Percentiles rank a stretch among this genome's conserved stretches.
Evolutionary conservation across 2,329 filamentous ascomycete species (phyloP).

Genomic region (Graphilbum ipis-grandicollis): DNA sequence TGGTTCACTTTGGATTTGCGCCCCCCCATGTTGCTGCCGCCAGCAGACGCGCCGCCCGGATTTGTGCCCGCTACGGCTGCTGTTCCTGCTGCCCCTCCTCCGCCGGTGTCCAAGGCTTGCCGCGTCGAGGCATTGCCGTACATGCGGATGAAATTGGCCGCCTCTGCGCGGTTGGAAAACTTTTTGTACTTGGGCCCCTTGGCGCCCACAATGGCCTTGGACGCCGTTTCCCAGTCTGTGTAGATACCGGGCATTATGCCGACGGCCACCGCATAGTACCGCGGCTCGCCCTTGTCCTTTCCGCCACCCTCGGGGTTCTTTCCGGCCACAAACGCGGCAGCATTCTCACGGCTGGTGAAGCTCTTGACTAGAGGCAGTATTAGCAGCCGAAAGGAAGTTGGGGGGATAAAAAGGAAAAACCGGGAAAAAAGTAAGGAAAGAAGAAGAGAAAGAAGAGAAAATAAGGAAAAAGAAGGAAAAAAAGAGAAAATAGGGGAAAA

Average conservation of each 20-base stretch:
- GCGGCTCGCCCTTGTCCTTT: slow-evolving; percentile 20
- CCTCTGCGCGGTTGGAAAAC: slow-evolving; percentile 52
- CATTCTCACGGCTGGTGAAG: slow-evolving; percentile 56
- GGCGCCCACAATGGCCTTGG: slow-evolving; percentile 56
- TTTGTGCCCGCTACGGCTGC: too few relatives aligned
- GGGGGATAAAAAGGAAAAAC: too few relatives aligned
- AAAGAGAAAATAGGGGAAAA: not conserved
- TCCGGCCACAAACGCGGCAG: slow-evolving; percentile 59
- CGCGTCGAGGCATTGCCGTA: slow-evolving; percentile 26
- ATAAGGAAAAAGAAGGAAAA: not conserved
- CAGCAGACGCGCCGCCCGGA: too few relatives aligned
- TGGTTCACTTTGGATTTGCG: not conserved
- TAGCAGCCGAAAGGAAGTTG: not conserved
- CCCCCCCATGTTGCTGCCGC: slow-evolving; percentile 1
- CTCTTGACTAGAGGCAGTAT: slow-evolving; percentile 36
- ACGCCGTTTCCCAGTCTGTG: slow-evolving; percentile 49
- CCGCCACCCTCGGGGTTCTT: slow-evolving; percentile 25
- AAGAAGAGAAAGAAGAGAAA: slow-evolving; percentile 10
- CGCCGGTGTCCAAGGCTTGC: slow-evolving; percentile 18
- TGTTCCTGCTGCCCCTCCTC: too few relatives aligned
- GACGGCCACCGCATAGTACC: slow-evolving; percentile 44
- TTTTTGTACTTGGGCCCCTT: slow-evolving; percentile 54
- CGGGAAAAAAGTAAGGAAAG: not conserved
- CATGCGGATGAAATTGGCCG: slow-evolving; percentile 54
- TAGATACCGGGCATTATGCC: slow-evolving; percentile 43